Percentiles rank a stretch among this genome's conserved stretches.
phyloP scores from a whole-genome alignment of 2,329 filamentous ascomycete genomes.

The Microdochium bolleyi region DNA sequence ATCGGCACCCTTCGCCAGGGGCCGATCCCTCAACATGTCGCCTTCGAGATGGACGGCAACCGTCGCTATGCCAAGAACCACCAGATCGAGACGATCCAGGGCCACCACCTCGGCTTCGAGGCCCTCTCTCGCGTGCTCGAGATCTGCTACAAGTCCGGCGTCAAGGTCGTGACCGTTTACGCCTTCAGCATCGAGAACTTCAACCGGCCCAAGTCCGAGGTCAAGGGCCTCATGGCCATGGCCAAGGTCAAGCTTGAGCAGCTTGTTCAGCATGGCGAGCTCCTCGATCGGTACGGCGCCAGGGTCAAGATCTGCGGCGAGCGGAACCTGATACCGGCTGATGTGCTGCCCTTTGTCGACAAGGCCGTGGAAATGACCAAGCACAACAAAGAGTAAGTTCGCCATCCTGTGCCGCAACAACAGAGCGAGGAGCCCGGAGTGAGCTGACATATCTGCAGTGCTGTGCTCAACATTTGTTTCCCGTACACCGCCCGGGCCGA shows the following conservation, averaged over 20 bases:
- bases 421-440: background rate
- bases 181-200: conserved; percentile 99
- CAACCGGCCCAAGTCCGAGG: conserved; percentile 92
- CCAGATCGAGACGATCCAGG: conserved; percentile 93
- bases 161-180: conserved; percentile 95
- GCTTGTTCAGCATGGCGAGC: conserved; percentile 83
- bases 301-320: conserved; percentile 80
- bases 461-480: conserved; percentile 85
- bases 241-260: conserved; percentile 92
- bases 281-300: conserved; percentile 88
- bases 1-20: conserved; percentile 87
- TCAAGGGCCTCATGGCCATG: conserved; percentile 95
- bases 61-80: conserved; percentile 82
- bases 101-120: conserved; percentile 93
- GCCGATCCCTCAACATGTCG: conserved; percentile 87
- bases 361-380: conserved; percentile 79
- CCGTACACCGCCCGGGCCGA: conserved; percentile 95
- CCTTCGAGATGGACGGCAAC: conserved; percentile 99
- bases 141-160: conserved; percentile 95
- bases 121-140: conserved; percentile 89
- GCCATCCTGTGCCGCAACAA: background rate
- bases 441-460: conserved; percentile 23
- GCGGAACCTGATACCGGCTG: conserved; percentile 71
- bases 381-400: conserved; percentile 66
- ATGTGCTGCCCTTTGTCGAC: conserved; percentile 85